Evolutionary conservation across 1,139 yeast species (phyloP).

Genomic region (Wickerhamiella infanticola): DNA sequence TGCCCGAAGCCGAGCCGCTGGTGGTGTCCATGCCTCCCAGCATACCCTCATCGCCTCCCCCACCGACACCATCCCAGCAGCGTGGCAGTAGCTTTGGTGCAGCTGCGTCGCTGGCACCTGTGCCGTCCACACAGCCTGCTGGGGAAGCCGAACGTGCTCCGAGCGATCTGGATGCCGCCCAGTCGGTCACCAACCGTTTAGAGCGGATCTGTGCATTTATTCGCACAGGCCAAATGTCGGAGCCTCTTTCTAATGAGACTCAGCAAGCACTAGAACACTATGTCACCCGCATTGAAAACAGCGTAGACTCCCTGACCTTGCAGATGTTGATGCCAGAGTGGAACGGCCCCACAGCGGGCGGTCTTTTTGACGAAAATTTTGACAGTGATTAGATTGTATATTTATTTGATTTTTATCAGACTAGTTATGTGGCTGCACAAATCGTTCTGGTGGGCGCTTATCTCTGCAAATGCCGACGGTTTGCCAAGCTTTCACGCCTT

Average conservation of each 20-base stretch:
- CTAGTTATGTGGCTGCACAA: too few species aligned
- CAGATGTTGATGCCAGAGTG: neutral
- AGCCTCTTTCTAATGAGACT: neutral
- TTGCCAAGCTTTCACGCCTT: too few species aligned
- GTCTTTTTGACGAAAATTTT: too few species aligned
- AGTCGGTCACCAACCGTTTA: constrained; percentile 6
- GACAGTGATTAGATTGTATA: too few species aligned
- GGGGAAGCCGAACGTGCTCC: neutral
- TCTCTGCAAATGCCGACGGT: too few species aligned
- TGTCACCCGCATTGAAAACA: constrained; percentile 15
- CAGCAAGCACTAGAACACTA: constrained; percentile 6
- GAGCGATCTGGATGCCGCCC: neutral
- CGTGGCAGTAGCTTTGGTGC: neutral
- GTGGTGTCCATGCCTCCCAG: neutral
- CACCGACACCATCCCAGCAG: neutral
- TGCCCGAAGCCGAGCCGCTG: neutral
- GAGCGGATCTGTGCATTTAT: constrained; percentile 9
- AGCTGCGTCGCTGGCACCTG: constrained; percentile 1
- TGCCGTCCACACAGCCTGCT: neutral
- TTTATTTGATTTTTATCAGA: too few species aligned
- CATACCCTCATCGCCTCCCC: neutral
- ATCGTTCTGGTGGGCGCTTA: too few species aligned
- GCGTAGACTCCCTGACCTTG: constrained; percentile 2
- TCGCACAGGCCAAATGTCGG: neutral
- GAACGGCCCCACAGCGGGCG: too few species aligned